Conservation (phyloP, 176 grass and related monocot genomes). For the Microstegium vimineum region DNA sequence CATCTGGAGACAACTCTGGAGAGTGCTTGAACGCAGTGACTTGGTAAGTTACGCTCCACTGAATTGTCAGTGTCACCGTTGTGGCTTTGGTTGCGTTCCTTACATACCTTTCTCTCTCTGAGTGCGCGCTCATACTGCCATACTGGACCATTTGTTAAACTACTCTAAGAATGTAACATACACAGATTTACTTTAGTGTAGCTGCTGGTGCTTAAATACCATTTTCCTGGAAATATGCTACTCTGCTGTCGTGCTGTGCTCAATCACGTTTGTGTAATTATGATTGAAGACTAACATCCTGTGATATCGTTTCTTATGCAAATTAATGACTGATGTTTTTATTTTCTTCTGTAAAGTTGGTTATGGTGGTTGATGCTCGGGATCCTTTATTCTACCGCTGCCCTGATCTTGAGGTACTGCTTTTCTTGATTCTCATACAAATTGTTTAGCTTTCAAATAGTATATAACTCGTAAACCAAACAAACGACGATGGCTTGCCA, state of each 20-base stretch:
- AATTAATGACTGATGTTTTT: slow-evolving; percentile 21
- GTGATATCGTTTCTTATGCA: background rate
- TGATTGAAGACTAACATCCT: background rate
- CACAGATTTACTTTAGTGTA: background rate
- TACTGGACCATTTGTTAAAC: background rate
- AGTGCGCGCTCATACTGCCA: background rate
- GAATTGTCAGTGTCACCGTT: background rate
- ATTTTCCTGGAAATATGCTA: background rate
- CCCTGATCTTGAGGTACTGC: slow-evolving; percentile 83
- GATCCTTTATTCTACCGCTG: slow-evolving; percentile 89
- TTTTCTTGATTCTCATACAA: background rate
- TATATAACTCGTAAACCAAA: too few relatives aligned
- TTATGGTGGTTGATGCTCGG: slow-evolving; percentile 89
- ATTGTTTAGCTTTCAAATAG: too few relatives aligned
- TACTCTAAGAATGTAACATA: background rate
- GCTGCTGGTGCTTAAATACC: background rate
- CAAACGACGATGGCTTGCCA: background rate
- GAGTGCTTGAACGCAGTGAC: slow-evolving; percentile 86
- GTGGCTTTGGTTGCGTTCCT: background rate
- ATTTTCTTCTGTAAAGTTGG: slow-evolving; percentile 53
- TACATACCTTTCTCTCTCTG: background rate
- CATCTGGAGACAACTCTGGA: slow-evolving; percentile 96
- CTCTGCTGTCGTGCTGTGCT: background rate
- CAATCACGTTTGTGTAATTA: background rate
- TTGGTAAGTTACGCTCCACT: slow-evolving; percentile 49